Evolutionary conservation across 139 green algal genomes (phyloP).

Genomic region (Coccomyxa sp.): DNA sequence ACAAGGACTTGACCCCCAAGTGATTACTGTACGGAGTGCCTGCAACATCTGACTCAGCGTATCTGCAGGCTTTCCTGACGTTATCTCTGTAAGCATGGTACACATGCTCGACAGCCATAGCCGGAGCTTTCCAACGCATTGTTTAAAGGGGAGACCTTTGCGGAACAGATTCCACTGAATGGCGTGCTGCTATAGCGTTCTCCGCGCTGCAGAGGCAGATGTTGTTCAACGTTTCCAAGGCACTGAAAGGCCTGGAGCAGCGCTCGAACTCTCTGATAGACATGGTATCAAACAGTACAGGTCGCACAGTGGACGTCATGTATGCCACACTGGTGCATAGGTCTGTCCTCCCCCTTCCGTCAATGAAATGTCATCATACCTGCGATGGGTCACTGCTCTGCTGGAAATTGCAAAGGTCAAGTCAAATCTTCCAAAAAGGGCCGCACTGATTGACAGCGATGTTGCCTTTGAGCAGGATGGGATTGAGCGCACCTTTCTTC

Average conservation of each 20-base stretch:
- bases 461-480: conserved; percentile 1
- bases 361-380: neutral
- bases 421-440: neutral
- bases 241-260: neutral
- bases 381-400: neutral
- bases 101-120: too few species aligned
- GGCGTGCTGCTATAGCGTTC: too few species aligned
- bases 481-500: conserved; percentile 35
- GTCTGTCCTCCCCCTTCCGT: neutral
- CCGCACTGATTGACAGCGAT: neutral
- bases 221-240: neutral
- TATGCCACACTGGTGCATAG: conserved; percentile 1
- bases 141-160: too few species aligned
- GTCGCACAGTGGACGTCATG: neutral
- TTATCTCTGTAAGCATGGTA: too few species aligned
- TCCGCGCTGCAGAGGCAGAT: too few species aligned
- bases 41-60: too few species aligned
- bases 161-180: too few species aligned
- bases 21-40: too few species aligned
- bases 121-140: too few species aligned
- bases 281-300: neutral
- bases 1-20: too few species aligned
- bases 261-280: neutral
- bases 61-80: too few species aligned
- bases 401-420: neutral